These are phyloP conservation scores for Begonia masoniana DNA, from an alignment of 306 rosid genomes.

Conservation along the genomic window DNA sequence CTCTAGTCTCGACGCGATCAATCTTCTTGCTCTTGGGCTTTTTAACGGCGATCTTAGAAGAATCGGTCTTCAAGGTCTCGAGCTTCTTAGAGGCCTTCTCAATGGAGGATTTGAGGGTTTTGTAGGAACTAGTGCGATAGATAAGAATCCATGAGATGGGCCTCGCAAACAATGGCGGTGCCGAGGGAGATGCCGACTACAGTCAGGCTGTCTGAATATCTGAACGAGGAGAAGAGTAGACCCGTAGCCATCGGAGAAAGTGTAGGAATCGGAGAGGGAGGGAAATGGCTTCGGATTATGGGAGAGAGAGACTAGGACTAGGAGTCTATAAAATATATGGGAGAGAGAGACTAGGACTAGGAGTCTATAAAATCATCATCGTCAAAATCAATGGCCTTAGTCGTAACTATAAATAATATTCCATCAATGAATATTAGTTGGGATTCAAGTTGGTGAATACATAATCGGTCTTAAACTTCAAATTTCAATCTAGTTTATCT, in stretches of 20 bases:
- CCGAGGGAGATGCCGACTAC: constrained; percentile 93
- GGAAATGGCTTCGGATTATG: too few species aligned
- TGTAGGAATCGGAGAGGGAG: too few species aligned
- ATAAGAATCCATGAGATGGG: constrained; percentile 89
- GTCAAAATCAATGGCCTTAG: too few species aligned
- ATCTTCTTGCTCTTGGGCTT: constrained; percentile 94
- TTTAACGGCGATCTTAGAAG: constrained; percentile 37
- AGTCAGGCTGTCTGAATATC: constrained; percentile 66
- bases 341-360: too few species aligned
- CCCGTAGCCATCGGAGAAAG: constrained; percentile 21
- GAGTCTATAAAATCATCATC: too few species aligned
- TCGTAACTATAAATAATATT: too few species aligned
- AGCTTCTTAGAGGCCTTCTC: constrained; percentile 97
- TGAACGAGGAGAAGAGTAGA: constrained; percentile 43
- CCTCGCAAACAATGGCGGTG: constrained; percentile 89
- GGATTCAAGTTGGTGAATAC: too few species aligned
- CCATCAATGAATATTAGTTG: too few species aligned
- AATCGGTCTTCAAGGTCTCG: constrained; percentile 87
- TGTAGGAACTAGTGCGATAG: constrained; percentile 93
- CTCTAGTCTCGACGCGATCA: constrained; percentile 93
- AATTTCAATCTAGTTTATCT: too few species aligned
- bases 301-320: too few species aligned
- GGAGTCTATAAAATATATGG: too few species aligned
- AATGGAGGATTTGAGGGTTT: constrained; percentile 84
- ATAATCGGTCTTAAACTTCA: too few species aligned